Conservation (phyloP, 2,329 filamentous ascomycete genomes). For the Ophioceras dolichostomum region DNA sequence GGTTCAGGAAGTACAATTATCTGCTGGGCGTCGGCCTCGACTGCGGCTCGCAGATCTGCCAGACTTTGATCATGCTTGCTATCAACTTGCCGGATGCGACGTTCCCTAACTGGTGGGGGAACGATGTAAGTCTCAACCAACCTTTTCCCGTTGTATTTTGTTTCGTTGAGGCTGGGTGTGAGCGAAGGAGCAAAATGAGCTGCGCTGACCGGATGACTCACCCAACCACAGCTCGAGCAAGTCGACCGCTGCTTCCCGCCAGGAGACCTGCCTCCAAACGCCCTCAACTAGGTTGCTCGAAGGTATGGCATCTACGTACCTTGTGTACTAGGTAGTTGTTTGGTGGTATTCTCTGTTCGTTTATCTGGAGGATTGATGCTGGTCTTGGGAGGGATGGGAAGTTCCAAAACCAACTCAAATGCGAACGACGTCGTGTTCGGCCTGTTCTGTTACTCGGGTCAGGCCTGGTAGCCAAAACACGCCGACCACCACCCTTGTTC, state of each 20-base stretch:
- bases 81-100: conserved; percentile 13
- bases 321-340: no score
- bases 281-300: conserved; percentile 8
- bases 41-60: conserved; percentile 16
- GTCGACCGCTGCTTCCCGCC: conserved; percentile 15
- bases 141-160: background rate
- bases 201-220: background rate
- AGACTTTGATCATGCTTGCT: conserved; percentile 15
- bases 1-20: conserved; percentile 30
- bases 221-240: background rate
- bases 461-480: no score
- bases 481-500: no score
- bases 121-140: conserved; percentile 8
- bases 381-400: no score
- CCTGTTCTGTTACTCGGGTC: no score
- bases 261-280: conserved; percentile 9
- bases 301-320: no score
- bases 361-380: no score
- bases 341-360: no score
- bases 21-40: conserved; percentile 26
- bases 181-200: background rate
- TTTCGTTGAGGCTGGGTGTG: background rate
- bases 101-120: conserved; percentile 18
- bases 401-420: no score
- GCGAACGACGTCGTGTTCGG: no score